A percentile compares a stretch with the other conserved stretches of the same genome.
Evolutionary conservation across 495 filamentous ascomycete genomes (phyloP).

Genomic region (Mycothermus thermophilus): DNA sequence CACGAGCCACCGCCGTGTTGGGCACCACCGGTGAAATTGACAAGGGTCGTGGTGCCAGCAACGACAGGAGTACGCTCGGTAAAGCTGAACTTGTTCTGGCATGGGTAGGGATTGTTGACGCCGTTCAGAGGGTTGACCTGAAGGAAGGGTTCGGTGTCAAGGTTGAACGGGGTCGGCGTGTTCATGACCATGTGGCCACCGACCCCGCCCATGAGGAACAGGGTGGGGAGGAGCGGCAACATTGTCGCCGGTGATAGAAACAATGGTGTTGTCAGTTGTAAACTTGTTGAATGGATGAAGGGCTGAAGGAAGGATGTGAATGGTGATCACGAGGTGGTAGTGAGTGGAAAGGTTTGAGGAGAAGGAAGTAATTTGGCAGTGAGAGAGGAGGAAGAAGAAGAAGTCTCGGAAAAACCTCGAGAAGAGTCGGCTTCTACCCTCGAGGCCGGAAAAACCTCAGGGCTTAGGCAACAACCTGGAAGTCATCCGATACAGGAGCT

Average conservation of each 20-base stretch:
- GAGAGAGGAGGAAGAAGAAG: too few relatives aligned
- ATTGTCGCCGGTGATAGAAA: slow-evolving; percentile 1
- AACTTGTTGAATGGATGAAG: too few relatives aligned
- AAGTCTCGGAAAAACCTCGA: too few relatives aligned
- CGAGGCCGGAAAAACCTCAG: too few relatives aligned
- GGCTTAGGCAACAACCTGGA: too few relatives aligned
- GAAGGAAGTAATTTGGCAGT: too few relatives aligned
- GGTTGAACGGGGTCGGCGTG: slow-evolving; percentile 44
- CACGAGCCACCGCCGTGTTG: slow-evolving; percentile 68
- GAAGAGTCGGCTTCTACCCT: too few relatives aligned
- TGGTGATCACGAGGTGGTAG: too few relatives aligned
- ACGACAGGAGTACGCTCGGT: slow-evolving; percentile 25
- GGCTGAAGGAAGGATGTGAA: too few relatives aligned
- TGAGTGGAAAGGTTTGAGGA: too few relatives aligned
- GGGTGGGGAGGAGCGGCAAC: slow-evolving; percentile 2
- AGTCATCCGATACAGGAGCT: too few relatives aligned
- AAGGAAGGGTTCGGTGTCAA: slow-evolving; percentile 12
- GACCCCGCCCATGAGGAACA: slow-evolving; percentile 30
- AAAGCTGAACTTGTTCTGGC: slow-evolving; percentile 38
- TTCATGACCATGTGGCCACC: slow-evolving; percentile 53
- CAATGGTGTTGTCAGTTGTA: too few relatives aligned
- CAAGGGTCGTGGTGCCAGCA: slow-evolving; percentile 31
- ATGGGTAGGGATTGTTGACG: slow-evolving; percentile 51
- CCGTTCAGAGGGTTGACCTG: slow-evolving; percentile 46
- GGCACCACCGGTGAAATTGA: slow-evolving; percentile 41